A percentile compares a stretch with the other conserved stretches of the same genome.
Conservation (phyloP, 78 protist species). For the Dictyostelium purpureum region DNA sequence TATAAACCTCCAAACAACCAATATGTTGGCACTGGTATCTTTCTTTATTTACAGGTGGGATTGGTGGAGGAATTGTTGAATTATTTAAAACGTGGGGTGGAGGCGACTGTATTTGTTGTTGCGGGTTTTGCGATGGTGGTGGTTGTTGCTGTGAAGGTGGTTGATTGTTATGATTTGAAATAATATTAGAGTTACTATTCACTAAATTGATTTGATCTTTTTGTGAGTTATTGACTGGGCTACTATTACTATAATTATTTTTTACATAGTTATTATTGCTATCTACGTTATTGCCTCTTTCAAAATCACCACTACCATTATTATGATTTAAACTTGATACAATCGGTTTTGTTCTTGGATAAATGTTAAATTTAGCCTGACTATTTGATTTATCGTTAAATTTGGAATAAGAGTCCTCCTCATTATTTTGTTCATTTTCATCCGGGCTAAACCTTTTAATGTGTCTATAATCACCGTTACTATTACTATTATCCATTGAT, state of each 20-base stretch:
- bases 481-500: background rate
- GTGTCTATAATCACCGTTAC: background rate
- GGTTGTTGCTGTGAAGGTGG: background rate
- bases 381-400: background rate
- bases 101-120: too few relatives aligned
- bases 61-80: background rate
- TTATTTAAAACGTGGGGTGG: background rate
- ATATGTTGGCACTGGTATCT: slow-evolving; percentile 21
- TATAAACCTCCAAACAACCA: slow-evolving; percentile 3
- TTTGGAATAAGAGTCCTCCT: background rate
- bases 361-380: background rate
- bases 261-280: background rate
- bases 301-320: background rate
- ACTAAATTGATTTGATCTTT: background rate
- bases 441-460: background rate
- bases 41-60: slow-evolving; percentile 14
- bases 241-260: background rate
- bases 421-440: background rate
- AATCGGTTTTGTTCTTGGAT: slow-evolving; percentile 1
- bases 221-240: background rate
- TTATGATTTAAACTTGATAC: too few relatives aligned
- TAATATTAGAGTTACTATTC: background rate
- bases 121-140: background rate
- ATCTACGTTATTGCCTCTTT: background rate
- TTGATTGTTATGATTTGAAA: background rate